Base-by-base conservation (phyloP, 176 grass and related monocot genomes). In the maize (Zea mays) region DNA sequence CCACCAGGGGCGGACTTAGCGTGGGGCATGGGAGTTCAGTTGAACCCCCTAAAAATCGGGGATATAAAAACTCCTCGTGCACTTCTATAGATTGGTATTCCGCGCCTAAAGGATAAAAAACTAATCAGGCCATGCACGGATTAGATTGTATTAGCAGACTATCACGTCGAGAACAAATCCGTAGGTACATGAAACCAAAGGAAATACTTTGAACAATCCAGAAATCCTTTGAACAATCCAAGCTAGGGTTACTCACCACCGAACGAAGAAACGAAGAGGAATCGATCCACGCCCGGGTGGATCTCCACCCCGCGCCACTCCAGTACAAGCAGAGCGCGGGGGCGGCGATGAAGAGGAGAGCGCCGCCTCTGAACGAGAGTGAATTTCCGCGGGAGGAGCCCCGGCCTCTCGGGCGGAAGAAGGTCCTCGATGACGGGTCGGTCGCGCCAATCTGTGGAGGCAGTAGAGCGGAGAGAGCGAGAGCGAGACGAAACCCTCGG, bases 1-100 rank as follows among this genome's bases (percentile, higher is more conserved):
- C 78, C 74, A 50, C 72, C 76, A 82, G 48, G 60, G 76, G 76
- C 76, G 63, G 76, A 79, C 76, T 79, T 79, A 43, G 42, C 63
- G 76, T 79, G 37, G 76, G 38, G 76, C 76, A 79, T 79, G 76
- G 19, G 76, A 49, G 76, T 79, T 79, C 76, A 68, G 63, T 56
- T 79, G 76, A 79, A 79, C 76, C 76, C 76, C 63, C 37, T 7
- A 67, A 43, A 10, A 4, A 2, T 66, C 54, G 7, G 62, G 49
- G 19, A 67, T 17, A 79, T 42, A 56, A 4, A 48, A 75, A 79
- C 63, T 56, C 11, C 27, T 21, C 11, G 3, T n/a, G 14, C 76
- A 34, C 76, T 63, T 66, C 1, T 20, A 7, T 8, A 8, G 63
- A 67, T 67, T 68, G 48, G 42, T 55, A 65, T 54, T 67, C 63